Conservation (phyloP, 805 yeast species). For the Suhomyces sp. region DNA sequence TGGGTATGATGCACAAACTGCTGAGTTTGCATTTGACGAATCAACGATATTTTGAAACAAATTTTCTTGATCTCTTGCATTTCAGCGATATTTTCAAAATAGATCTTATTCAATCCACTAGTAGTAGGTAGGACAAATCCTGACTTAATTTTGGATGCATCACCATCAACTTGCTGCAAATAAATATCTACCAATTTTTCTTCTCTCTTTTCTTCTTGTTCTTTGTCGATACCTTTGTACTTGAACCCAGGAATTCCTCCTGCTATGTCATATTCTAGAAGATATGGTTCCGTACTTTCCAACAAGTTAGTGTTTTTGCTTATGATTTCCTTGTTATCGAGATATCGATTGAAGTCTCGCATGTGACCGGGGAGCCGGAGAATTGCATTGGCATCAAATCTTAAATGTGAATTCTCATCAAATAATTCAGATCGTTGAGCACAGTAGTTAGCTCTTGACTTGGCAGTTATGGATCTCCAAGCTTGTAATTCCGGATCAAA, state of each 20-base stretch:
- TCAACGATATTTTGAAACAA: conserved; percentile 83
- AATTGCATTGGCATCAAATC: conserved; percentile 66
- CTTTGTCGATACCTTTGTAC: conserved; percentile 49
- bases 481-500: conserved; percentile 74
- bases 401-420: conserved; percentile 51
- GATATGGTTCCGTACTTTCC: conserved; percentile 60
- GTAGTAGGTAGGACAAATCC: conserved; percentile 33
- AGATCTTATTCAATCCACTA: conserved; percentile 58
- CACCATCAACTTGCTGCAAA: conserved; percentile 25
- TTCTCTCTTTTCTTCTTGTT: conserved; percentile 38
- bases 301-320: conserved; percentile 42
- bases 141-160: conserved; percentile 22
- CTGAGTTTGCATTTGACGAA: conserved; percentile 87
- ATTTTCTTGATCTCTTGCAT: conserved; percentile 87
- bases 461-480: conserved; percentile 83
- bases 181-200: conserved; percentile 33
- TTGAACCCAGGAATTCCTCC: conserved; percentile 73
- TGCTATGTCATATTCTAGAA: conserved; percentile 79
- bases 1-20: conserved; percentile 73
- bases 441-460: conserved; percentile 73
- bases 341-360: conserved; percentile 54
- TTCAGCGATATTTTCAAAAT: conserved; percentile 64
- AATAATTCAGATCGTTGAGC: conserved; percentile 65
- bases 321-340: conserved; percentile 36
- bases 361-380: conserved; percentile 64